These are phyloP conservation scores for Yueomyces sinensis DNA, from an alignment of 805 yeast genomes.

Conservation along the genomic window DNA sequence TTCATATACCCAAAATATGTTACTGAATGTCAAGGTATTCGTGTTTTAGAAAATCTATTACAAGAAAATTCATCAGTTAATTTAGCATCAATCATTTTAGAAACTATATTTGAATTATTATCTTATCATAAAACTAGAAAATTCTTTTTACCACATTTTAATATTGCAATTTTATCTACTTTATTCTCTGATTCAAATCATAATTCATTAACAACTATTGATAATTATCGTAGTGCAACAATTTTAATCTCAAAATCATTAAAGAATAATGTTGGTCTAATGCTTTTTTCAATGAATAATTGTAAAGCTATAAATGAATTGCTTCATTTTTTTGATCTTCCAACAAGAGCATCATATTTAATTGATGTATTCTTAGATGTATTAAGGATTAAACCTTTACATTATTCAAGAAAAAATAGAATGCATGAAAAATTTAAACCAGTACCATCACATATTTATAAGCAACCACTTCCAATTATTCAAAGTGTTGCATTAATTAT, in stretches of 20 bases:
- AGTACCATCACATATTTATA: conserved; percentile 25
- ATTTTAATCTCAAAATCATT: conserved; percentile 46
- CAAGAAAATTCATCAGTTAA: conserved; percentile 16
- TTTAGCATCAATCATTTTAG: conserved; percentile 15
- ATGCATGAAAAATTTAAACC: conserved; percentile 6
- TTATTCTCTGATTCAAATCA: conserved; percentile 56
- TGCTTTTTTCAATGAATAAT: conserved; percentile 45
- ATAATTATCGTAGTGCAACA: conserved; percentile 47
- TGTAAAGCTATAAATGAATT: conserved; percentile 44
- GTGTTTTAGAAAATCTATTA: conserved; percentile 24
- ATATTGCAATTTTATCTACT: conserved; percentile 48
- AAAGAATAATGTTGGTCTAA: conserved; percentile 66
- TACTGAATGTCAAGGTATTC: conserved; percentile 33
- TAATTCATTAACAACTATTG: conserved; percentile 34
- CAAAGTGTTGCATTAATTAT: conserved; percentile 58
- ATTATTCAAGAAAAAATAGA: conserved; percentile 24
- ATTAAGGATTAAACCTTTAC: conserved; percentile 43
- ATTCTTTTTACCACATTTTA: conserved; percentile 38
- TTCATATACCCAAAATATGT: conserved; percentile 33
- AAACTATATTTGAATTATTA: conserved; percentile 18
- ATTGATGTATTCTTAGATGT: conserved; percentile 63
- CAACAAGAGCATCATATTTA: conserved; percentile 43
- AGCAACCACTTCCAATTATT: conserved; percentile 33
- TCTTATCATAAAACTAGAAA: conserved; percentile 18
- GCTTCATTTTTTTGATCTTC: conserved; percentile 49